Percentiles rank a stretch among this genome's conserved stretches.
These are phyloP conservation scores for Sarocladium kiliense DNA, from an alignment of 2,329 filamentous ascomycete species.

Conservation along the genomic window DNA sequence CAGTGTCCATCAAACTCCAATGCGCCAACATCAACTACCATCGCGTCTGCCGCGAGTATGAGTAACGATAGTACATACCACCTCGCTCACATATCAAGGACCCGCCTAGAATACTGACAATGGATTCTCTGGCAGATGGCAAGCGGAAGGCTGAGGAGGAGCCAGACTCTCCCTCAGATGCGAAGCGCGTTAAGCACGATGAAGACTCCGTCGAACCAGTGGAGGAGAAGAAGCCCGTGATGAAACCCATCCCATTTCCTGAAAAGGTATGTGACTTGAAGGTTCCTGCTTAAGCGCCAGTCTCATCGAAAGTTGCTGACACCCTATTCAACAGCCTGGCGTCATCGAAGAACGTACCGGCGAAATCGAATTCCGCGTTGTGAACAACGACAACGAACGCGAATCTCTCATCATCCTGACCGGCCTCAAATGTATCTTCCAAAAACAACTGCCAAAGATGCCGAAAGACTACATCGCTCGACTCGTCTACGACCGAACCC, in stretches of 20 bases:
- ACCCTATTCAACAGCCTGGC: slow-evolving; percentile 54
- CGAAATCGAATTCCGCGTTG: slow-evolving; percentile 94
- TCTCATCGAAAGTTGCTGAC: slow-evolving; percentile 7
- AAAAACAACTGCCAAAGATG: slow-evolving; percentile 98
- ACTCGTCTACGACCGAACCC: slow-evolving; percentile 93
- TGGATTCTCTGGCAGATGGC: slow-evolving; percentile 31
- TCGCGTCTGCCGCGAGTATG: background rate
- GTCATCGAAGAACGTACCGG: slow-evolving; percentile 90
- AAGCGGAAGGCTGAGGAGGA: slow-evolving; percentile 74
- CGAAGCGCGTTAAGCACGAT: slow-evolving; percentile 59
- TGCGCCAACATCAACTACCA: background rate
- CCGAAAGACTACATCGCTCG: slow-evolving; percentile 98
- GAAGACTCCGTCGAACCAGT: slow-evolving; percentile 21
- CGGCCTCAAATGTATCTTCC: slow-evolving; percentile 94
- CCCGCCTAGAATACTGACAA: background rate
- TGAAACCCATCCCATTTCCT: slow-evolving; percentile 74
- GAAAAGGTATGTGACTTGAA: slow-evolving; percentile 60
- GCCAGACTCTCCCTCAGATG: slow-evolving; percentile 52
- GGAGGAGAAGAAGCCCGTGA: slow-evolving; percentile 39
- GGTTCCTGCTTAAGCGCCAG: background rate
- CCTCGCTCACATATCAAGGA: too few relatives aligned
- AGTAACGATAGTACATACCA: background rate
- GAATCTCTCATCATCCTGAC: slow-evolving; percentile 93
- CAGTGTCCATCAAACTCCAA: background rate
- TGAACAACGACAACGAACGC: slow-evolving; percentile 88